Base-by-base conservation (phyloP, 495 filamentous ascomycete species). In the Trichoderma erinaceum region DNA sequence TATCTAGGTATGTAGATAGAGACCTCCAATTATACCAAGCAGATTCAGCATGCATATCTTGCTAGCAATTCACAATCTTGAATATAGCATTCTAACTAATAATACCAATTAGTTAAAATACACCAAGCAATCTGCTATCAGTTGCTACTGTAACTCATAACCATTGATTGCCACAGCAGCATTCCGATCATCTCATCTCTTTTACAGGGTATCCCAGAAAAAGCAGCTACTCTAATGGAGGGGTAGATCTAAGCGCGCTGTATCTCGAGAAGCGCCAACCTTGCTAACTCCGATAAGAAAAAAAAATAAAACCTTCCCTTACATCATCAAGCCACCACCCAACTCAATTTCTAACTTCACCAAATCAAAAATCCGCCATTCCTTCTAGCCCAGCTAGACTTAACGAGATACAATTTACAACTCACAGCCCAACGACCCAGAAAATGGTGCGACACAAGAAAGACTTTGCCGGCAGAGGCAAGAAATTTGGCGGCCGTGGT, bases 381-480 rank as follows among this genome's bases (percentile, higher is more conserved):
- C 1, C 48, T 23, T 52, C 29, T 4, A 29, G 29, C 11, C 11
- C 48, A 18, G 18, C n/a, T 52, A 21, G 8, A 5, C n/a, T 2
- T 7, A 52, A 21, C n/a, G 16, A 11, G 8, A 23, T 52, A 25
- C 35, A 10, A 38, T 38, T 7, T 10, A 3, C 35, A 52, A 11
- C 21, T 1, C 18, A 23, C 6, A 21, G n/a, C n/a, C n/a, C n/a
- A n/a, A 21, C 18, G 21, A 16, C 10, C 16, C 2, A 46, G 0
- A 76, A 43, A 2, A 96, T 96, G 93, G 91, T 96, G 67, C 92
- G 92, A 66, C 92, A 96, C 79, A 97, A 97, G 78, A 97, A 97
- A 81, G 92, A 97, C 78, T 90, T 91, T 77, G 82, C 86, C 63
- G 84, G 85, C 35, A 71, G 80, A 71, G 85, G 88, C 74, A 87